Evolutionary conservation across 2,329 filamentous ascomycete species (phyloP).

Genomic region (Exophiala alcalophila): DNA sequence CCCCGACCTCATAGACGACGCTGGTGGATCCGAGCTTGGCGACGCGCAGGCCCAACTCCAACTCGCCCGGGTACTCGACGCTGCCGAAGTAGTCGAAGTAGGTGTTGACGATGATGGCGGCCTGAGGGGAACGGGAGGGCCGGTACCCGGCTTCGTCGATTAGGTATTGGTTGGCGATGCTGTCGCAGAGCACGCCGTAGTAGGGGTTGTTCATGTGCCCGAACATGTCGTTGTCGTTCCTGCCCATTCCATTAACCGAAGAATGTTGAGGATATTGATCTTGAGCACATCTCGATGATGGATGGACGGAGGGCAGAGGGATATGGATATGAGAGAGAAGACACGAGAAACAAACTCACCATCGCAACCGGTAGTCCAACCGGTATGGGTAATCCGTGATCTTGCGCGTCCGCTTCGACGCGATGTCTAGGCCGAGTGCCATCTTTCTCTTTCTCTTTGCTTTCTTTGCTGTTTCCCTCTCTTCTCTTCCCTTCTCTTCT

Average conservation of each 20-base stretch:
- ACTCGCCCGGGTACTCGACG: slow-evolving; percentile 74
- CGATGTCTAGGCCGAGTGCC: slow-evolving; percentile 25
- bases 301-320: neutral
- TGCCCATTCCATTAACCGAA: slow-evolving; percentile 36
- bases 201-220: slow-evolving; percentile 88
- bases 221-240: slow-evolving; percentile 95
- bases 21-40: slow-evolving; percentile 81
- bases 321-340: neutral
- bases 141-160: slow-evolving; percentile 72
- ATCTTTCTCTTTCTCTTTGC: too few relatives aligned
- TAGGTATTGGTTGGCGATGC: slow-evolving; percentile 83
- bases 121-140: slow-evolving; percentile 67
- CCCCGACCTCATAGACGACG: slow-evolving; percentile 81
- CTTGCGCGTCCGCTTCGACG: slow-evolving; percentile 26
- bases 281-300: neutral
- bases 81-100: slow-evolving; percentile 82
- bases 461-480: too few relatives aligned
- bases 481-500: too few relatives aligned
- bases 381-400: slow-evolving; percentile 27
- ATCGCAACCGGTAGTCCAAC: slow-evolving; percentile 27
- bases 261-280: neutral
- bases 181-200: slow-evolving; percentile 86
- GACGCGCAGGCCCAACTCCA: slow-evolving; percentile 79
- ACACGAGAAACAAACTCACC: slow-evolving; percentile 14
- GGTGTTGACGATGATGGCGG: slow-evolving; percentile 80